A percentile compares a stretch with the other conserved stretches of the same genome.
phyloP scores from a whole-genome alignment of 306 rosid species.

The Ormosia emarginata region DNA sequence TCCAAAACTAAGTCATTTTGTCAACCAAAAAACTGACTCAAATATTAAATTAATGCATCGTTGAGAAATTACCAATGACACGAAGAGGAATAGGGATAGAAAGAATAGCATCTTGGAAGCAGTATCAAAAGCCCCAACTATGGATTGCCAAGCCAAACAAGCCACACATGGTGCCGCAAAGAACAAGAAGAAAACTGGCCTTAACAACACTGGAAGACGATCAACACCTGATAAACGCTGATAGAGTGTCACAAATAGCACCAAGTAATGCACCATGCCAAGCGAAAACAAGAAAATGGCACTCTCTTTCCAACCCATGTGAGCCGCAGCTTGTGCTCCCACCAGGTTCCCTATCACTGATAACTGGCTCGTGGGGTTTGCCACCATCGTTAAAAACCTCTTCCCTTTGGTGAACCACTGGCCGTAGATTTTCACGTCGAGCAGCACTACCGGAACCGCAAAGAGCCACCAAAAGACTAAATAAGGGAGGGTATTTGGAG shows the following conservation, averaged over 20 bases:
- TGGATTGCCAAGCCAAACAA: constrained; percentile 63
- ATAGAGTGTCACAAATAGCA: constrained; percentile 58
- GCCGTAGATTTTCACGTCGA: constrained; percentile 61
- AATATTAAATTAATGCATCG: not conserved
- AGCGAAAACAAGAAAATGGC: constrained; percentile 54
- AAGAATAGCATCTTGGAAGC: constrained; percentile 70
- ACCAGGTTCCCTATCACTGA: constrained; percentile 62
- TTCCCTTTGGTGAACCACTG: constrained; percentile 70
- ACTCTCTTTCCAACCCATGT: constrained; percentile 59
- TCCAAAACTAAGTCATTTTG: not conserved
- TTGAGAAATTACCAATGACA: constrained; percentile 41
- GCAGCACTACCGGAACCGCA: constrained; percentile 44
- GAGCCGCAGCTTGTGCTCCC: constrained; percentile 57
- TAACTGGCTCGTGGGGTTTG: constrained; percentile 61
- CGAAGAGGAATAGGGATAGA: constrained; percentile 58
- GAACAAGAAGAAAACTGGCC: constrained; percentile 62
- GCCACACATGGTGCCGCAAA: constrained; percentile 67
- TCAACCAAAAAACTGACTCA: no score
- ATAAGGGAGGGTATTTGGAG: constrained; percentile 10
- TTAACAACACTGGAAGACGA: constrained; percentile 40
- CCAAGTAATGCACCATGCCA: constrained; percentile 61
- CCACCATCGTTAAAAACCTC: constrained; percentile 40
- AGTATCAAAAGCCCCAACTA: constrained; percentile 47
- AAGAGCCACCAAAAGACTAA: constrained; percentile 51
- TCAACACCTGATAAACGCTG: constrained; percentile 46